Base-by-base conservation (phyloP, 2,329 filamentous ascomycete species). In the Colletotrichum filicis region DNA sequence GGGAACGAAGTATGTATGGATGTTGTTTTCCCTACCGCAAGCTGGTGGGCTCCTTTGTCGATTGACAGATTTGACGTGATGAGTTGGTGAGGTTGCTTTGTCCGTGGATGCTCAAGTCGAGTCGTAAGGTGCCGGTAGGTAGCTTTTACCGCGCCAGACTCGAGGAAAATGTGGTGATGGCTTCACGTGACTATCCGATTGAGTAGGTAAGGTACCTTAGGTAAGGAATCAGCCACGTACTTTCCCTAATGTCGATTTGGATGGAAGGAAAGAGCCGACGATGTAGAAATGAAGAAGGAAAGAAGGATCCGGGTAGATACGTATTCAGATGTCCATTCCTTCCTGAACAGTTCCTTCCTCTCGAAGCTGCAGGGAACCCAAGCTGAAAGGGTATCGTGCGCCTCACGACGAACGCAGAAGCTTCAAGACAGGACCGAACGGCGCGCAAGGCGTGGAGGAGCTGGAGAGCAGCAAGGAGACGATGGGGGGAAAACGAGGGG, bases 321-420 rank as follows among this genome's bases (percentile, higher is more conserved):
- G 19, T 3, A 24, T 28, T 4, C 28, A 30, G 26, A 22, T 2
- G 5, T 19, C 8, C n/a, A 14, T 60, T 32, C 58, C 32, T 24
- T 28, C 24, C 24, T 19, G 11, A 8, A 24, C 5, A 7, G 7
- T 16, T 4, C 61, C 46, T 30, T 42, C 35, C 19, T 56, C 57
- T 62, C 68, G 57, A 26, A 57, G 58, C 57, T 68, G 57, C 57
- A 62, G 24, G 32, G 55, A 61, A 58, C 42, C 19, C 19, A 49
- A 49, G 42, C 57, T 63, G 37, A 22, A 57, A 35, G 26, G 24
- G 37, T 68, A 58, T 53, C 19, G 46, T 60, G 69, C 65, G 69
- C 58, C 49, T 62, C 30, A 30, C 53, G 53, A 63, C 26, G 66
- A 53, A 59, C 60, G 69, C 69, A 69, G 66, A 72, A 72, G 59